phyloP scores from a whole-genome alignment of 2,329 filamentous ascomycete genomes.

The Verticillium klebahnii region DNA sequence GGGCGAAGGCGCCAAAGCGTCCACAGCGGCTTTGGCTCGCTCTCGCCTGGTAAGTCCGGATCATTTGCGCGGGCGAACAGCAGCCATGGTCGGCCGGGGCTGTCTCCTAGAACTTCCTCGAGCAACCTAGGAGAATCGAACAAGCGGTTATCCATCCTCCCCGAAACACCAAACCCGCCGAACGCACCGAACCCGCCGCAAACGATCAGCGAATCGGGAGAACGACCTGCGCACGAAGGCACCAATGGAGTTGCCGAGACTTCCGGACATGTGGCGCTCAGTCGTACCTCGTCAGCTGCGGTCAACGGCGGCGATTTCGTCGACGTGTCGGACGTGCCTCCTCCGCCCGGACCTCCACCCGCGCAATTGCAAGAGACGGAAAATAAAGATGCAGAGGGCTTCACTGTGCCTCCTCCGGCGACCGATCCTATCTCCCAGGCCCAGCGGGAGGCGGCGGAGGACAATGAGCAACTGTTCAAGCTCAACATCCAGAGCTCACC shows the following conservation, averaged over 20 bases:
- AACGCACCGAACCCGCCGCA: slow-evolving; percentile 14
- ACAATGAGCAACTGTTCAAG: slow-evolving; percentile 66
- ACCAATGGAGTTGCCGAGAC: slow-evolving; percentile 40
- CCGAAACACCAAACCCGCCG: slow-evolving; percentile 47
- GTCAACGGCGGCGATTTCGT: slow-evolving; percentile 43
- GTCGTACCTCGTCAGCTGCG: slow-evolving; percentile 17
- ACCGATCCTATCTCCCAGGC: slow-evolving; percentile 68
- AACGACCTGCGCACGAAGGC: slow-evolving; percentile 33
- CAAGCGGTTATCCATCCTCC: slow-evolving; percentile 50
- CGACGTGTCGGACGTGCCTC: slow-evolving; percentile 46
- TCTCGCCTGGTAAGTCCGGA: slow-evolving; percentile 46
- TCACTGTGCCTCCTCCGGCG: slow-evolving; percentile 61
- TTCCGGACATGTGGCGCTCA: slow-evolving; percentile 17
- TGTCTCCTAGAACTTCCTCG: slow-evolving; percentile 56
- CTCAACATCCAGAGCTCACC: slow-evolving; percentile 76
- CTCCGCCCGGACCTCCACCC: slow-evolving; percentile 47
- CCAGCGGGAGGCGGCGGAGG: slow-evolving; percentile 61
- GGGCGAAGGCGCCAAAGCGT: slow-evolving; percentile 62
- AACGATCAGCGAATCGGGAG: slow-evolving; percentile 17
- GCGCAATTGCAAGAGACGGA: slow-evolving; percentile 32
- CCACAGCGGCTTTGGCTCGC: slow-evolving; percentile 54
- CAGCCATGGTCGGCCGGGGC: slow-evolving; percentile 35
- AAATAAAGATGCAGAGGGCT: slow-evolving; percentile 70
- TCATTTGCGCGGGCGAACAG: slow-evolving; percentile 58
- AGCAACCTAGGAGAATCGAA: slow-evolving; percentile 53